Conservation (phyloP, 2,329 filamentous ascomycete genomes). For the Trichophyton simii region DNA sequence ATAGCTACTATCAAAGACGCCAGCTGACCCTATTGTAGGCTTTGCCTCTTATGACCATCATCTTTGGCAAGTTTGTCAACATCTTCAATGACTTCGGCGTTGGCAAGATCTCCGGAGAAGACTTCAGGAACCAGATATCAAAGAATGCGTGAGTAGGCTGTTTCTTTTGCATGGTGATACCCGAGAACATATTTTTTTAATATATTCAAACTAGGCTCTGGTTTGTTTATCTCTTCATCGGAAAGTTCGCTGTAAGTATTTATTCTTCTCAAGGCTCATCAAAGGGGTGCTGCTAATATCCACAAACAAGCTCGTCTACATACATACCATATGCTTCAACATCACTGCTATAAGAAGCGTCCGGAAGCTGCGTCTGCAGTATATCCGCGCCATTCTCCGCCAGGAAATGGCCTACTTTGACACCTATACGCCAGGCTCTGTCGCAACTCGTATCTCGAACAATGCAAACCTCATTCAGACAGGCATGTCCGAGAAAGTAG, state of each 20-base stretch:
- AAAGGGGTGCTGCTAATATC: neutral
- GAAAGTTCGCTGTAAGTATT: constrained; percentile 26
- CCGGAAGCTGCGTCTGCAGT: constrained; percentile 17
- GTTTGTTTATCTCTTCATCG: constrained; percentile 59
- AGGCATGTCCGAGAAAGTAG: constrained; percentile 15
- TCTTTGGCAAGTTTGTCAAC: constrained; percentile 41
- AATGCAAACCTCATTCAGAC: constrained; percentile 16
- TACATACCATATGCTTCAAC: constrained; percentile 43
- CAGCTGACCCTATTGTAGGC: neutral
- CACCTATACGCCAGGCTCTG: constrained; percentile 14
- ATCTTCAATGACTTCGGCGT: constrained; percentile 34
- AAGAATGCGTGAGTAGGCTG: constrained; percentile 22
- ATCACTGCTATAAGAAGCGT: constrained; percentile 27
- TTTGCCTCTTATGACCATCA: constrained; percentile 38
- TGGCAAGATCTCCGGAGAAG: constrained; percentile 21
- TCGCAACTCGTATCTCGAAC: constrained; percentile 16
- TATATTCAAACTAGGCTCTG: constrained; percentile 36
- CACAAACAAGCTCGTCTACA: constrained; percentile 45
- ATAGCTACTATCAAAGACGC: neutral
- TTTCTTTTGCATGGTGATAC: neutral
- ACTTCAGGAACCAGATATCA: constrained; percentile 29
- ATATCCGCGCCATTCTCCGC: constrained; percentile 14
- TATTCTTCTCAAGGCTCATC: neutral
- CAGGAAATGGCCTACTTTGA: constrained; percentile 23
- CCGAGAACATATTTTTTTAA: neutral